A percentile compares a stretch with the other conserved stretches of the same genome.
phyloP scores from a whole-genome alignment of 495 filamentous ascomycete genomes.

The Talaromyces proteolyticus region DNA sequence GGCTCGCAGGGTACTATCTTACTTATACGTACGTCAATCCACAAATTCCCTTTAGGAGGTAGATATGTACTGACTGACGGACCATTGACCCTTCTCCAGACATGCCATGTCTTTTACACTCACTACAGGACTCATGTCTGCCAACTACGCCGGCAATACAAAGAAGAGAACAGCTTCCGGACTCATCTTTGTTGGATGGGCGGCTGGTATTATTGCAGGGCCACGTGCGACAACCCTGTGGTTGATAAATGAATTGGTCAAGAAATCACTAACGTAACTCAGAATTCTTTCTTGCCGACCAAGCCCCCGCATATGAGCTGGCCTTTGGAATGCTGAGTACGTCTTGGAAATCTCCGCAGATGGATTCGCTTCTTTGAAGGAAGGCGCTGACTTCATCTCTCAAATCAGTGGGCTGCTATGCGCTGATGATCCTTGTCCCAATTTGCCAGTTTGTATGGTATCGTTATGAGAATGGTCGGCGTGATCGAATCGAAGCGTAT shows the following conservation, averaged over 20 bases:
- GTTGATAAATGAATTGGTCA: neutral
- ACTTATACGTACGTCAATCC: conserved; percentile 11
- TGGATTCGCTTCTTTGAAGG: no score
- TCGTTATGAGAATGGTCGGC: neutral
- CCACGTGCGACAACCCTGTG: neutral
- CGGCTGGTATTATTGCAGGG: neutral
- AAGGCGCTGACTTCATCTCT: no score
- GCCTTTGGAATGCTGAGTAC: neutral
- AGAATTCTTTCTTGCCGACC: neutral
- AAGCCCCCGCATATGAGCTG: neutral
- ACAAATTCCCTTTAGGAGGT: no score
- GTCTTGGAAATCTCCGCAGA: neutral
- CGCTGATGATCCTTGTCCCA: neutral
- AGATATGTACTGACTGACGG: no score
- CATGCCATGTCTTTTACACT: neutral
- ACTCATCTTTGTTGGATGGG: neutral
- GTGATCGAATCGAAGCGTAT: neutral
- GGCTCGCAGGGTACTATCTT: conserved; percentile 33
- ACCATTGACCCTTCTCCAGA: no score
- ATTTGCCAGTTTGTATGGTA: neutral
- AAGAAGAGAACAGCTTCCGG: neutral
- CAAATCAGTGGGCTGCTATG: neutral
- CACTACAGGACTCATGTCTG: neutral
- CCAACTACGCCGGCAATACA: neutral
- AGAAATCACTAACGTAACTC: neutral